A percentile compares a stretch with the other conserved stretches of the same genome.
phyloP scores from a whole-genome alignment of 257 asterid species.

The Jacaranda mimosifolia region DNA sequence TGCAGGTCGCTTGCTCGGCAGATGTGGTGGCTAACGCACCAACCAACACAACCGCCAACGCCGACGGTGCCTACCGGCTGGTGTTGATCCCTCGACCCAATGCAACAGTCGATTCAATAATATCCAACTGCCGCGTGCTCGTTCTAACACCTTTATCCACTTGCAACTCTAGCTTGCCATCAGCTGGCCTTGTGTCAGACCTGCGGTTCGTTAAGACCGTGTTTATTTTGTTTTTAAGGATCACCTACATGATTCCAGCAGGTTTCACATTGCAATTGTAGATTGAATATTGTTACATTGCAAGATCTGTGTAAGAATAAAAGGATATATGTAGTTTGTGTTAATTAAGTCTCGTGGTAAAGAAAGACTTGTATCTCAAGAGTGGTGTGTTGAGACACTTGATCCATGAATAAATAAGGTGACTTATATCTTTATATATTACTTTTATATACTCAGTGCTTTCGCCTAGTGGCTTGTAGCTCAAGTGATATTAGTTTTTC shows the following conservation, averaged over 20 bases:
- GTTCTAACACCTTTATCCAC: conserved; percentile 37
- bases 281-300: neutral
- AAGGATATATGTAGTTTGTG: neutral
- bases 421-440: neutral
- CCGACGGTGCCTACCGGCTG: conserved; percentile 27
- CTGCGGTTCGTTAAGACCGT: conserved; percentile 29
- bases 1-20: conserved; percentile 26
- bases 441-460: too few species aligned
- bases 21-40: conserved; percentile 30
- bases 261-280: conserved; percentile 30
- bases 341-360: neutral
- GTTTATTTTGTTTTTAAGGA: neutral
- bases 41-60: conserved; percentile 15
- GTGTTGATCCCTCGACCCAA: conserved; percentile 30
- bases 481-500: too few species aligned
- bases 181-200: conserved; percentile 36
- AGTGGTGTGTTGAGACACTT: neutral
- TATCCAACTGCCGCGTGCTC: conserved; percentile 34
- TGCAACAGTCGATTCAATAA: conserved; percentile 29
- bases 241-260: conserved; percentile 34
- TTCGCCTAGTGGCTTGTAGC: too few species aligned
- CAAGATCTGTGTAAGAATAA: neutral
- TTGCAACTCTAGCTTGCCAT: conserved; percentile 32
- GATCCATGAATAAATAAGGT: neutral
- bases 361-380: too few species aligned